phyloP scores from a whole-genome alignment of 305 asterid species.

The Fraxinus velutina region DNA sequence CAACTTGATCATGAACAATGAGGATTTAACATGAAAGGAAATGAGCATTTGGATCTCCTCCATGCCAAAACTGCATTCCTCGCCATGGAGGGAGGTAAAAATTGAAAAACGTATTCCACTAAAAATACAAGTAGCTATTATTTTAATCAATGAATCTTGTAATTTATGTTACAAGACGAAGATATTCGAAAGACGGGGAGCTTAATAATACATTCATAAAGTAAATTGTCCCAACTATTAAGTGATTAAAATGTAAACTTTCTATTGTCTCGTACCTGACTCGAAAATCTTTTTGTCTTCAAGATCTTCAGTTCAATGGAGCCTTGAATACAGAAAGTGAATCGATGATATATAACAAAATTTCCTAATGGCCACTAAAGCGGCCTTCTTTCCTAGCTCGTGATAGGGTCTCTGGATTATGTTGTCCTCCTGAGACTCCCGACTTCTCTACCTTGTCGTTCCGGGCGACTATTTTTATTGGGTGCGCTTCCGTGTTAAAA shows the following conservation, averaged over 20 bases:
- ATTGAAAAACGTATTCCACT: not conserved
- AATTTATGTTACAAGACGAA: conserved; percentile 29
- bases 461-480: conserved; percentile 62
- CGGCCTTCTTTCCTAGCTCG: conserved; percentile 88
- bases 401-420: conserved; percentile 37
- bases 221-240: not conserved
- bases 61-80: not conserved
- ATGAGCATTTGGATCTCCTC: not conserved
- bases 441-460: conserved; percentile 29
- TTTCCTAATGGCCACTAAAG: conserved; percentile 46
- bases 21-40: not conserved
- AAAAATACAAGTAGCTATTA: conserved; percentile 23
- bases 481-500: conserved; percentile 98
- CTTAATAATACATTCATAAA: conserved; percentile 16
- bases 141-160: conserved; percentile 9
- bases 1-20: not conserved
- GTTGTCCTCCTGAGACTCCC: conserved; percentile 33
- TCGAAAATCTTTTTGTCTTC: conserved; percentile 14
- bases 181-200: conserved; percentile 11
- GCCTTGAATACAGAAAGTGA: conserved; percentile 21
- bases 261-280: conserved; percentile 8
- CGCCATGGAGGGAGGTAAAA: not conserved
- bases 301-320: conserved; percentile 11
- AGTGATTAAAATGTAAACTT: not conserved
- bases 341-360: conserved; percentile 20